Percentiles rank a stretch among this genome's conserved stretches.
Evolutionary conservation across 768 basidiomycete species (phyloP).

Genomic region (Panus rudis): DNA sequence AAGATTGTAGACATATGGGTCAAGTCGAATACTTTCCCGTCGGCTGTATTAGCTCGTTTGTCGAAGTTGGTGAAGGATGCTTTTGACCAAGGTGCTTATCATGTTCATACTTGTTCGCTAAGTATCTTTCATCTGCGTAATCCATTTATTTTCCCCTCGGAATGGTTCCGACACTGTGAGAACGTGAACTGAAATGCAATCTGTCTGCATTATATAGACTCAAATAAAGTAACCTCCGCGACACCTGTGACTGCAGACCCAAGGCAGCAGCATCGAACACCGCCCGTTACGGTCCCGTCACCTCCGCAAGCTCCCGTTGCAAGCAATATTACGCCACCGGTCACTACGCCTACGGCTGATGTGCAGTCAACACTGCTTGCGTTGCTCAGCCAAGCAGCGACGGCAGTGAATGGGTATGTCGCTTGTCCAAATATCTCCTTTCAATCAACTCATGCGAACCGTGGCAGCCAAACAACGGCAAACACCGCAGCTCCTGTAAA

Average conservation of each 20-base stretch:
- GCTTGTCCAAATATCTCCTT: conserved; percentile 3
- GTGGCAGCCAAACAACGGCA: conserved; percentile 53
- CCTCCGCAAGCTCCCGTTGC: no score
- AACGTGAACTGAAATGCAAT: conserved; percentile 62
- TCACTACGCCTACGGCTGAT: conserved; percentile 21
- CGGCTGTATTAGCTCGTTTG: conserved; percentile 65
- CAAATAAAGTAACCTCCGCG: conserved; percentile 26
- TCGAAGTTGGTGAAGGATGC: conserved; percentile 58
- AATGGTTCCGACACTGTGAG: conserved; percentile 45
- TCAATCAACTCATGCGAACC: conserved; percentile 7
- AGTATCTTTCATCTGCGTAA: conserved; percentile 71
- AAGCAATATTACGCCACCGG: no score
- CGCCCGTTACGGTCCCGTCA: conserved; percentile 9
- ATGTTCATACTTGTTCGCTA: conserved; percentile 65
- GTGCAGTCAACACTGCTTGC: conserved; percentile 65
- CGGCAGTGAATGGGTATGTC: conserved; percentile 37
- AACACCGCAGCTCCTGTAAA: conserved; percentile 35
- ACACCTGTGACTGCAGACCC: conserved; percentile 13
- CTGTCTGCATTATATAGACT: conserved; percentile 46
- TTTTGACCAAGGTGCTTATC: conserved; percentile 83
- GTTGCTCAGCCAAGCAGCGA: conserved; percentile 61
- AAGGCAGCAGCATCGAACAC: conserved; percentile 12
- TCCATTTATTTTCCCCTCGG: conserved; percentile 47
- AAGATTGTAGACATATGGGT: conserved; percentile 98
- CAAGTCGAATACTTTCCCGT: conserved; percentile 84